Conservation (phyloP, 1,139 yeast species). For the Diutina neorugosa region DNA sequence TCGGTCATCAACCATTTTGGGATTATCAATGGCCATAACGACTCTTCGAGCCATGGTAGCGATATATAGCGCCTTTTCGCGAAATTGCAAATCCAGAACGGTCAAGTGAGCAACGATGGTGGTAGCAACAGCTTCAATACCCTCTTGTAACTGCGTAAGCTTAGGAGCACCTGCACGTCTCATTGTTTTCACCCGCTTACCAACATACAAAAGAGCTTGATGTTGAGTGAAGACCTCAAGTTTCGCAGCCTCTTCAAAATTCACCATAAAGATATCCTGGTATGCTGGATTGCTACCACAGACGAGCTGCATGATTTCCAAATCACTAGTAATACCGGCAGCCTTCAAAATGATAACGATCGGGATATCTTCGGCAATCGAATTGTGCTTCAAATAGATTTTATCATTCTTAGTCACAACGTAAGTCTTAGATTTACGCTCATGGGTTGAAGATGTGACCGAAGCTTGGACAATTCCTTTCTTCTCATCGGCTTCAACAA, state of each 20-base stretch:
- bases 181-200: constrained; percentile 82
- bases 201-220: constrained; percentile 86
- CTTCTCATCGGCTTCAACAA: constrained; percentile 93
- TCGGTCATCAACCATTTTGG: constrained; percentile 92
- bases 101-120: constrained; percentile 93
- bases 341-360: constrained; percentile 90
- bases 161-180: constrained; percentile 81
- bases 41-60: constrained; percentile 97
- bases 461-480: constrained; percentile 94
- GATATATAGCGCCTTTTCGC: constrained; percentile 87
- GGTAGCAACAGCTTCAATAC: constrained; percentile 94
- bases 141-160: constrained; percentile 76
- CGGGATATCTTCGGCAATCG: constrained; percentile 90
- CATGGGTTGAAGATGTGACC: constrained; percentile 96
- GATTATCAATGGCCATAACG: constrained; percentile 88
- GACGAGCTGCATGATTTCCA: constrained; percentile 86
- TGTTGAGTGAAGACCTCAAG: constrained; percentile 82
- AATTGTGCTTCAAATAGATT: constrained; percentile 86
- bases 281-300: constrained; percentile 83
- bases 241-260: constrained; percentile 88
- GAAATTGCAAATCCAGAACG: constrained; percentile 74
- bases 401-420: constrained; percentile 86
- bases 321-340: constrained; percentile 86
- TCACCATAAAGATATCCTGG: constrained; percentile 85
- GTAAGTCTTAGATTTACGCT: constrained; percentile 92